These are phyloP conservation scores for Penicillium cinerascens DNA, from an alignment of 495 filamentous ascomycete species.

Conservation along the genomic window DNA sequence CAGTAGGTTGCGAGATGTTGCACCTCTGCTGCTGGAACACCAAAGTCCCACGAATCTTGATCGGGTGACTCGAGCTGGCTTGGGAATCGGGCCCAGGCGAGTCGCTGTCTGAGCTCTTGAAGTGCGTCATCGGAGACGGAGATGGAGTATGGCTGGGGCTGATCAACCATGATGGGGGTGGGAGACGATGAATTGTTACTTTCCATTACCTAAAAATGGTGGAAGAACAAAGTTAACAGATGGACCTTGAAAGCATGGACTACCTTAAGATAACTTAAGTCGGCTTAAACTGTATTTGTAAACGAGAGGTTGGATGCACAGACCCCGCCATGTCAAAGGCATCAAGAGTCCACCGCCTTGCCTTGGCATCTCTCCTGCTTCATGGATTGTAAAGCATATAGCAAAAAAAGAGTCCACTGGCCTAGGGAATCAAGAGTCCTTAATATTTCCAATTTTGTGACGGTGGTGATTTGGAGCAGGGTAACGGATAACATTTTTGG, in stretches of 20 bases:
- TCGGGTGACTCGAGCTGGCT: constrained; percentile 37
- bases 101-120: constrained; percentile 35
- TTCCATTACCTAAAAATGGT: too few species aligned
- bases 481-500: too few species aligned
- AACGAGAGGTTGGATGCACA: not conserved
- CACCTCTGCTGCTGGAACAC: constrained; percentile 37
- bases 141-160: constrained; percentile 28
- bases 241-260: too few species aligned
- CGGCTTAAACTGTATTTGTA: not conserved
- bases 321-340: not conserved
- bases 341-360: not conserved
- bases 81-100: constrained; percentile 34
- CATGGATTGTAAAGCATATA: not conserved
- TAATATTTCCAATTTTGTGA: too few species aligned
- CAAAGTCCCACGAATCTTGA: constrained; percentile 33
- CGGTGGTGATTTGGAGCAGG: too few species aligned
- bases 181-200: not conserved
- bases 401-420: not conserved
- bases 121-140: constrained; percentile 35
- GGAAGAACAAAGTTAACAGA: too few species aligned
- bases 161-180: constrained; percentile 11
- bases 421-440: too few species aligned
- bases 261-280: too few species aligned
- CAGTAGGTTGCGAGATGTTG: constrained; percentile 36
- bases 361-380: not conserved